Evolutionary conservation across 768 basidiomycete species (phyloP).

Genomic region (Boletus rex-veris): DNA sequence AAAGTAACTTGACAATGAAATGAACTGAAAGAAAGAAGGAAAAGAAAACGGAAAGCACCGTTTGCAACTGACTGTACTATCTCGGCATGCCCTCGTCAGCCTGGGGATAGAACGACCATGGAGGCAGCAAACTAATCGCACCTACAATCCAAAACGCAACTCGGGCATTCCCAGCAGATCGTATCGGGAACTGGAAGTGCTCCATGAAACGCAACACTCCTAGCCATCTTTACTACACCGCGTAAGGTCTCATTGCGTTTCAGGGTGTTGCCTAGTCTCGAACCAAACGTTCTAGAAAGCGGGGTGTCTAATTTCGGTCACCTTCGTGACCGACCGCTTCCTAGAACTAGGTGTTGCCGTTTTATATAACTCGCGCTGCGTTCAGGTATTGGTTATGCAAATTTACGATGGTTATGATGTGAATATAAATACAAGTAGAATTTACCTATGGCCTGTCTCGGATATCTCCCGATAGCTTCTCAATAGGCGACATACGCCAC

Average conservation of each 20-base stretch:
- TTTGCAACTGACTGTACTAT: no score
- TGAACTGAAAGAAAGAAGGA: not conserved
- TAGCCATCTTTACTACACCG: no score
- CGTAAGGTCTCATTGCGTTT: no score
- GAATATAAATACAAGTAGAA: not conserved
- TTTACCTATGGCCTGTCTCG: conserved; percentile 6
- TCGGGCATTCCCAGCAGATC: not conserved
- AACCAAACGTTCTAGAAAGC: no score
- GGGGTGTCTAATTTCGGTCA: no score
- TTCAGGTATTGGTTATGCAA: not conserved
- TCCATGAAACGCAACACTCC: not conserved
- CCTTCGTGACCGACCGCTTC: no score
- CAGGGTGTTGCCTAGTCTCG: no score
- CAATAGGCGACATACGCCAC: conserved; percentile 66
- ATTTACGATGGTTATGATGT: not conserved
- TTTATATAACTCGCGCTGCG: not conserved
- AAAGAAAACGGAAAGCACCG: no score
- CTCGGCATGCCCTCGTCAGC: not conserved
- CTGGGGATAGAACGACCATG: not conserved
- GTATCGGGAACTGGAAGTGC: not conserved
- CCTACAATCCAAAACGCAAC: not conserved
- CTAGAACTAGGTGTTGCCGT: no score
- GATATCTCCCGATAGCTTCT: conserved; percentile 10
- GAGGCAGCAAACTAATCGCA: not conserved
- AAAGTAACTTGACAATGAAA: not conserved